Conservation (phyloP, 257 asterid genomes). For the Galeopsis tetrahit region DNA sequence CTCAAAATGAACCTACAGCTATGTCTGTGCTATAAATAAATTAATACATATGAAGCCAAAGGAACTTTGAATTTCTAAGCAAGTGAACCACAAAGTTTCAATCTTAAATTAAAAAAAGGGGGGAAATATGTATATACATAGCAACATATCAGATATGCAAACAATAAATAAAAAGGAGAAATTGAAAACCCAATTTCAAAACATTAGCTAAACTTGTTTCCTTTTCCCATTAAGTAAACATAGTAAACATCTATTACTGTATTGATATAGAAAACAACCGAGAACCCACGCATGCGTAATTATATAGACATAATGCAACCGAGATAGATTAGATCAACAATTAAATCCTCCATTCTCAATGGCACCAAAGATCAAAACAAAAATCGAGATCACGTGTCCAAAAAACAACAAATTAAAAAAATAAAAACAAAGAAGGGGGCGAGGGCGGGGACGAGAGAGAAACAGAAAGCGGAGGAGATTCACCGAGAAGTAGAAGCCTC, state of each 20-base stretch:
- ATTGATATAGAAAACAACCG: conserved; percentile 23
- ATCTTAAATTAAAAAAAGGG: background rate
- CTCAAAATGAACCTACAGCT: conserved; percentile 15
- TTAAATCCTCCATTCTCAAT: conserved; percentile 29
- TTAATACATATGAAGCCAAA: conserved; percentile 5
- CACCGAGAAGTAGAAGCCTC: conserved; percentile 89
- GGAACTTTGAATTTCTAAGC: background rate
- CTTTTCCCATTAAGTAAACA: conserved; percentile 8
- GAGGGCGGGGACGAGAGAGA: background rate
- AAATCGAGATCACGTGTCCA: conserved; percentile 42
- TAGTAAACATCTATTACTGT: background rate
- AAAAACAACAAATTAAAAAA: background rate
- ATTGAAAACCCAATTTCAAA: conserved; percentile 1
- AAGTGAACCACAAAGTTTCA: conserved; percentile 21
- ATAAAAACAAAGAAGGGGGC: background rate
- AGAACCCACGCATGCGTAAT: conserved; percentile 2
- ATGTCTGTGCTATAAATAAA: background rate
- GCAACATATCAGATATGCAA: background rate
- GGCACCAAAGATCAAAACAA: conserved; percentile 42
- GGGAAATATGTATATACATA: background rate
- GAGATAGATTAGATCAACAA: conserved; percentile 36
- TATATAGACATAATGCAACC: conserved; percentile 11
- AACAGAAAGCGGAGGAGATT: conserved; percentile 14
- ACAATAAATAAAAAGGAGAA: background rate
- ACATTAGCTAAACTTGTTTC: conserved; percentile 13